A percentile compares a stretch with the other conserved stretches of the same genome.
Evolutionary conservation across 2,329 filamentous ascomycete genomes (phyloP).

Genomic region (Ascocoryne sarcoides): DNA sequence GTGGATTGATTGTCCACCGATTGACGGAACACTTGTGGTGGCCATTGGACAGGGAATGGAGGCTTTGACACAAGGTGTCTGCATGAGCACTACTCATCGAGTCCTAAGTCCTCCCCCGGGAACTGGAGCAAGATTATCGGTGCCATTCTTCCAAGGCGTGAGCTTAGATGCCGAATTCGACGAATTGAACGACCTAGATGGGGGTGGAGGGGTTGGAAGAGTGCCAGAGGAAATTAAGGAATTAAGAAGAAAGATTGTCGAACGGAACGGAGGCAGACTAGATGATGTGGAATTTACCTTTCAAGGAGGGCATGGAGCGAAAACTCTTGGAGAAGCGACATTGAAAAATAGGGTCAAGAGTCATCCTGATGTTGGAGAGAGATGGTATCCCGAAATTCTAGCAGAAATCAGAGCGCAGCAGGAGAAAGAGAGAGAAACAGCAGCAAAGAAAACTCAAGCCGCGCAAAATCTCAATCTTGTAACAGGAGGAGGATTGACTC

Average conservation of each 20-base stretch:
- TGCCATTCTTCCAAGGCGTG: slow-evolving; percentile 86
- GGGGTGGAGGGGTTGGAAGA: slow-evolving; percentile 33
- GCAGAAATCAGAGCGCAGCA: slow-evolving; percentile 50
- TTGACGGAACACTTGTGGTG: slow-evolving; percentile 71
- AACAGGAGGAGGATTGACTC: slow-evolving; percentile 16
- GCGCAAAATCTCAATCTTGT: slow-evolving; percentile 14
- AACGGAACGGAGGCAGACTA: slow-evolving; percentile 43
- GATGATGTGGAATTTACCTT: slow-evolving; percentile 88
- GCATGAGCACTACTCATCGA: slow-evolving; percentile 72
- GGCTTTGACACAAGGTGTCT: slow-evolving; percentile 75
- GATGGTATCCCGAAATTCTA: slow-evolving; percentile 60
- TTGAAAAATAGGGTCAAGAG: slow-evolving; percentile 78
- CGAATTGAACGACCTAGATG: slow-evolving; percentile 48
- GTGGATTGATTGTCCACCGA: slow-evolving; percentile 77
- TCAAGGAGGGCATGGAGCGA: slow-evolving; percentile 50
- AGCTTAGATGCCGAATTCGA: slow-evolving; percentile 72
- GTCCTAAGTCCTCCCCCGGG: slow-evolving; percentile 67
- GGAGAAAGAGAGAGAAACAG: slow-evolving; percentile 29
- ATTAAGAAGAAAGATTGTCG: slow-evolving; percentile 51
- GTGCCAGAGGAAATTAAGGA: slow-evolving; percentile 55
- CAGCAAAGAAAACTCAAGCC: slow-evolving; percentile 11
- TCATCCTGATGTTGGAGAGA: slow-evolving; percentile 77
- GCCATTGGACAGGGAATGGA: slow-evolving; percentile 84
- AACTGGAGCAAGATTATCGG: slow-evolving; percentile 63
- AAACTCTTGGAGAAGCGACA: slow-evolving; percentile 72